Evolutionary conservation across 2,329 filamentous ascomycete genomes (phyloP), one percentile per base, ranked within the genome.

Genomic region (Boeremia lycopersici): DNA sequence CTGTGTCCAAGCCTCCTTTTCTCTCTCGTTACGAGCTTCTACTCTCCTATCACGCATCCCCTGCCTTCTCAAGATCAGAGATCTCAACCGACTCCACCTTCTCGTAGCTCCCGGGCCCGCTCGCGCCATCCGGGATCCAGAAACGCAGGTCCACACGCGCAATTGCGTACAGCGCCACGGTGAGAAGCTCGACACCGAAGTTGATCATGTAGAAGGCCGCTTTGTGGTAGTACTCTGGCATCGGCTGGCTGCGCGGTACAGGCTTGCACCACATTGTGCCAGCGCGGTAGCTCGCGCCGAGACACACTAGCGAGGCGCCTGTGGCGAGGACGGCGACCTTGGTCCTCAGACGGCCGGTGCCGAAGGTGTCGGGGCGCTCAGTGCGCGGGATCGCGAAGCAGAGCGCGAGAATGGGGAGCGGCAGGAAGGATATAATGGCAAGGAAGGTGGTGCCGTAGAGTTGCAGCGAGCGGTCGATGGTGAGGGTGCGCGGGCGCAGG

Each of bases 171-270:
- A 86, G 74, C 48, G 80, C 83, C 4, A 93, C 81, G 31, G 91
- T 84, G 15, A 88, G 65, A 39, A 92, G 77, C 75, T 96, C 91
- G 33, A 92, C 79, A 13, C 77, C 79, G 68, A 89, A 95, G 76
- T 90, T 89, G 77, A 93, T 90, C 69, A 85, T 75, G 77, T 93
- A 96, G 77, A 91, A 96, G 67, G 83, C 85, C 2, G 86, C 83
- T 69, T 87, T 89, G 68, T 78, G 77, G 67, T 90, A 84, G 71
- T 87, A 93, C 82, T 86, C 89, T 2, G 86, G 86, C 2, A 89
- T 85, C 30, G 76, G 47, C 66, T 60, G 1, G 79, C 83, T 19
- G 81, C 81, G 11, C 3, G 71, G 67, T 0, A 74, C 67, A 2
- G 76, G 75, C 0, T 78, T 68, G 47, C 78, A 77, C 74, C 81